Evolutionary conservation across 352 stramenopile genomes (phyloP), one percentile per base, ranked within the genome.

Genomic region (Globisporangium takayamanum): DNA sequence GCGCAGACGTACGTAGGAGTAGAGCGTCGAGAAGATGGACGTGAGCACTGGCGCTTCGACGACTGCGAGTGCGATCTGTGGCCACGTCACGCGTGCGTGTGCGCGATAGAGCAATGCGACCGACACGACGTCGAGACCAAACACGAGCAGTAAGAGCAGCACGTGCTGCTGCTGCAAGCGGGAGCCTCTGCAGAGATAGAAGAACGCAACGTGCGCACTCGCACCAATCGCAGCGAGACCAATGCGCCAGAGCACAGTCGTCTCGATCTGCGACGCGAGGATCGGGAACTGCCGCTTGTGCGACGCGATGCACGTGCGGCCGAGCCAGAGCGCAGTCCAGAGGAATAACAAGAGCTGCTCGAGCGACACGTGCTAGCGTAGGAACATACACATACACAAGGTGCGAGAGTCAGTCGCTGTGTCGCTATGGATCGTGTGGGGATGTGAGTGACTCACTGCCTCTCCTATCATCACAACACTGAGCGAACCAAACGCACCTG

Each of bases 271-370:
- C 12, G 33, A 15, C 5, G 15, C 28, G 26, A 44, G 7, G 45
- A 65, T 33, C 12, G 53, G 30, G 15, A 55, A 16, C 5, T 18
- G 44, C 16, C 37, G 36, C 1, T 16, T 28, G 20, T 26, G 18
- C 5, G 59, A n/a, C 8, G 48, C 46, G 10, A 78, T 42, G 12
- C 59, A 62, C 0, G 53, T 47, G 26, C 75, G 63, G 15, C 62
- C 70, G 28, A 86, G 69, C 78, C 78, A 88, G 14, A 86, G 41
- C 16, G 51, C 66, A 20, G 73, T 67, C 47, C 59, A 66, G 25
- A 58, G 25, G 15, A 72, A 30, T n/a, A 76, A 15, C 18, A 55
- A 22, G 6, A 76, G 55, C 49, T 85, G 69, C 5, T 64, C n/a
- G 5, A 8, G 66, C 12, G 54, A 59, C 6, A 80, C 61, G 30